Evolutionary conservation across 2,329 filamentous ascomycete species (phyloP), one percentile per base, ranked within the genome.

Genomic region (Pezicula neosporulosa): DNA sequence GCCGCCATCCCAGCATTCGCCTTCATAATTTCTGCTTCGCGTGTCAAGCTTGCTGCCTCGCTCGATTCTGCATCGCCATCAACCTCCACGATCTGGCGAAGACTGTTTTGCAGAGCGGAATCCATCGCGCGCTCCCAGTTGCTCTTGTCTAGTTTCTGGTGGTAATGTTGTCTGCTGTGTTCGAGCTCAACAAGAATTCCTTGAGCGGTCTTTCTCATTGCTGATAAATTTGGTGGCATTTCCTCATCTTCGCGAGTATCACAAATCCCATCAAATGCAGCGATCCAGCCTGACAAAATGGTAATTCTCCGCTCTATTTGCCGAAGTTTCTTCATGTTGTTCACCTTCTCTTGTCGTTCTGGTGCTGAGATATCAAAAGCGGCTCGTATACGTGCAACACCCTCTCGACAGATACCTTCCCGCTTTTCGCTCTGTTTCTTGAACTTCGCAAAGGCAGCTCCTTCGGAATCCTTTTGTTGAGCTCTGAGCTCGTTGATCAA

Each of bases 401-500:
- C 91, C 67, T 97, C 94, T 10, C 85, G 83, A 6, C 86, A 78
- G 13, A 90, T 80, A 8, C 74, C 74, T 48, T 94, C 88, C 56
- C 89, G 84, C 77, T 96, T 97, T 65, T 94, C 90, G 51, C 81
- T 83, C 61, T 95, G 90, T 70, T 96, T 97, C 62, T 86, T 86
- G 73, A 97, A 96, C 65, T 97, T 97, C 60, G 82, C 78, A 60
- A 93, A 93, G 46, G 90, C 91, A 3, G 84, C 76, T 36, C 81
- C 82, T 66, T 97, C 94, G 4, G 86, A 86, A 50, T 97, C 89
- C 68, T 91, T 95, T 66, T 96, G 90, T 68, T 97, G 90, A 24
- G 88, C 88, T 72, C 94, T 91, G 50, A 99, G 81, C 68, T 97
- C 92, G 61, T 96, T 96, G 69, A 99, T 99, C 65, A 97, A 72